These are phyloP conservation scores for Eutypella sp. DNA, from an alignment of 2,329 filamentous ascomycete genomes.

Conservation along the genomic window DNA sequence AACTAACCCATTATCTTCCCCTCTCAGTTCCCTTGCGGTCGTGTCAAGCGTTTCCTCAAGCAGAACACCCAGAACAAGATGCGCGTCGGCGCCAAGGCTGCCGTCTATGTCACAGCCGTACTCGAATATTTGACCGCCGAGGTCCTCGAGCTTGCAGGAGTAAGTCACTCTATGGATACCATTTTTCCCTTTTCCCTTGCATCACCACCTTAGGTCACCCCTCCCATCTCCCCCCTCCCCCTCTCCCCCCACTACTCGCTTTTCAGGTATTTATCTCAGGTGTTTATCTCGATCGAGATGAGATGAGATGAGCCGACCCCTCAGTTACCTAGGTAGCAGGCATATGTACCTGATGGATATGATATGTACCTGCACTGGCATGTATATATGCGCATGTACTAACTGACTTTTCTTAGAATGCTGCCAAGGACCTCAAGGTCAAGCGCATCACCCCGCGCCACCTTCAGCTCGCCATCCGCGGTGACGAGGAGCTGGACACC, in stretches of 20 bases:
- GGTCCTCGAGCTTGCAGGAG: slow-evolving; percentile 93
- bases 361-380: too few relatives aligned
- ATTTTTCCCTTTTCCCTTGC: slow-evolving; percentile 3
- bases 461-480: slow-evolving; percentile 94
- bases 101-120: slow-evolving; percentile 96
- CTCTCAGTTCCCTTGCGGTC: slow-evolving; percentile 89
- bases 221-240: slow-evolving; percentile 11
- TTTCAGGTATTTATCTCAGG: too few relatives aligned
- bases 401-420: slow-evolving; percentile 56
- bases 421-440: slow-evolving; percentile 98
- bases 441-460: slow-evolving; percentile 99
- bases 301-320: too few relatives aligned
- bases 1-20: too few relatives aligned
- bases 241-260: slow-evolving; percentile 5
- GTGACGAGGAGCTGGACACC: slow-evolving; percentile 96
- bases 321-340: too few relatives aligned
- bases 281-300: too few relatives aligned
- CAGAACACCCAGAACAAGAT: slow-evolving; percentile 99
- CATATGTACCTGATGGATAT: too few relatives aligned
- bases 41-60: slow-evolving; percentile 99
- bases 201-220: slow-evolving; percentile 10
- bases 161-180: slow-evolving; percentile 39
- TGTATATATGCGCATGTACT: slow-evolving; percentile 3
- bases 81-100: slow-evolving; percentile 97
- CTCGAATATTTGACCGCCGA: slow-evolving; percentile 97